Base-by-base conservation (phyloP, 768 basidiomycete species). In the Sporobolomyces roseus region DNA sequence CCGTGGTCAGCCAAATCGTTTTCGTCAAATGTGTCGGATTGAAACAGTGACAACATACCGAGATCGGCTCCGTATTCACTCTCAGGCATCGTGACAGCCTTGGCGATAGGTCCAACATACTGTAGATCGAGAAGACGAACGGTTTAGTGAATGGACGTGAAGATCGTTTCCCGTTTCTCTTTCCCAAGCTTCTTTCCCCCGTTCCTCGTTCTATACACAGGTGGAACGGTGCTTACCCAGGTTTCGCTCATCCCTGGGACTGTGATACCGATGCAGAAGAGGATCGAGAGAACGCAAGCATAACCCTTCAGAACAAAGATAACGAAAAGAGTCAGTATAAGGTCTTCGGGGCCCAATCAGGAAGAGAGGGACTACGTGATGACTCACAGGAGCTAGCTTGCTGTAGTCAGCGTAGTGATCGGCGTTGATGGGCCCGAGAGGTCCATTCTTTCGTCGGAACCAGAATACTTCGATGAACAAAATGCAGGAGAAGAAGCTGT, bases 381-480 rank as follows among this genome's bases (percentile, higher is more conserved):
- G 17, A 41, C 56, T 43, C 21, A 58, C 70, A 30, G 60, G 62
- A 2, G 70, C 66, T 14, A 72, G 66, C 52, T 68, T 72, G 30
- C n/a, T 25, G 59, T 45, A 65, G 53, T 67, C 59, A 32, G 61
- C 55, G 12, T 54, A 68, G 66, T 72, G 54, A 71, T 72, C 58
- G 61, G 68, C 46, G 74, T 73, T 65, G 46, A 65, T 66, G 25
- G 61, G 48, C 10, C 60, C 70, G 65, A 66, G 38, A 13, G 60
- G 36, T 16, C 68, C 52, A 38, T 52, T 33, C 16, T 48, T 25
- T 33, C 64, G 35, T 35, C 71, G 43, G 67, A 68, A 72, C 43
- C 45, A 64, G 62, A 66, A 52, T n/a, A 60, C 19, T 38, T 66
- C 71, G 10, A 55, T 19, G 43, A 55, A 55, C 27, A 67, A 21